Evolutionary conservation across 331 rosid species (phyloP), one percentile per base, ranked within the genome.

Genomic region (Rosa hybrid): DNA sequence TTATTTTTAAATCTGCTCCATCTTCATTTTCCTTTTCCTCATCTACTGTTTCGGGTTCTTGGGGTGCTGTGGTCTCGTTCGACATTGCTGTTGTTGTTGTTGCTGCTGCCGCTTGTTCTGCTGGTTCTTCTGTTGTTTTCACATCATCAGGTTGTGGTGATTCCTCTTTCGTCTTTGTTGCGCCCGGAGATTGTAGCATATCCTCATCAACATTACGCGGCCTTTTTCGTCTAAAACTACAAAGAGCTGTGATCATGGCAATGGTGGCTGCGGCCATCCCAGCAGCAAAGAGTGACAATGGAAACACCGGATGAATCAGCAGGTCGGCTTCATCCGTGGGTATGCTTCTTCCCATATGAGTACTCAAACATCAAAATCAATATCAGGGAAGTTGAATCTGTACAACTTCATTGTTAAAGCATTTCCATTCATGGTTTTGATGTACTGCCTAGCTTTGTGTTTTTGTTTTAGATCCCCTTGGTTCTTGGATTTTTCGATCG

Each of bases 271-370:
- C 94, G 0, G 87, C 93, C 53, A 90, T 77, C 0, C 87, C 87
- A 21, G 80, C 85, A 0, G 75, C 92, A 2, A 91, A 3, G 70
- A 94, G 74, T 11, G 90, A 82, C 0, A 88, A 65, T 1, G 88
- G 81, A 3, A 91, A 59, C 53, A 78, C 0, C 7, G 94, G 92
- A 73, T 87, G 91, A 70, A 83, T 72, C 30, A 88, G 65, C 27
- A 59, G 45, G 44, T 12, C n/a, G 1, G 71, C 48, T 38, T 82
- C 92, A 78, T 90, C 86, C 77, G 44, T 14, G 34, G 90, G 88
- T 70, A 87, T 49, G 72, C 71, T 90, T 84, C 97, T 90, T 86
- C 94, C 97, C 97, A 89, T 30, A 30, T 94, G 64, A 65, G 80
- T 8, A 74, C 71, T 79, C 53, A 38, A 59, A 78, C 78, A 81